A percentile compares a stretch with the other conserved stretches of the same genome.
Conservation (phyloP, 73 alveolate genomes). For the Tetrahymena thermophila region DNA sequence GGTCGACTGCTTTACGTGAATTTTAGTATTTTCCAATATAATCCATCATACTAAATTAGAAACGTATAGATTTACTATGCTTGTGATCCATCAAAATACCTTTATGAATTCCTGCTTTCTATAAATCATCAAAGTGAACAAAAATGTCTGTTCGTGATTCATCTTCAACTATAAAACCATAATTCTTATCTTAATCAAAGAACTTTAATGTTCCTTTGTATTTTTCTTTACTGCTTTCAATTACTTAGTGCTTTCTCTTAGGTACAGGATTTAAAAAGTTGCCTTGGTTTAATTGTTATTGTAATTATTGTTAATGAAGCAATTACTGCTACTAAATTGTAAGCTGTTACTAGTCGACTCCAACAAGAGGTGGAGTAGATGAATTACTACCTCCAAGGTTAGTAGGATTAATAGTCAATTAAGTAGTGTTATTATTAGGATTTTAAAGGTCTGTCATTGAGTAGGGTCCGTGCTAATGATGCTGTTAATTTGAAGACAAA, state of each 20-base stretch:
- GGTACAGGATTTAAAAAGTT: neutral
- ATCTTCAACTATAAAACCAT: conserved; percentile 65
- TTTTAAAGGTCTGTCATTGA: neutral
- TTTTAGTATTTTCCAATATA: conserved; percentile 68
- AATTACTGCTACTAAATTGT: neutral
- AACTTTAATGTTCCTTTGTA: conserved; percentile 61
- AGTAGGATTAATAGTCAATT: neutral
- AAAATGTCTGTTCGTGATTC: conserved; percentile 57
- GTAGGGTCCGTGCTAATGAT: neutral
- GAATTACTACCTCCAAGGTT: neutral
- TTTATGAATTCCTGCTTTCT: conserved; percentile 57
- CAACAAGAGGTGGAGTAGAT: neutral
- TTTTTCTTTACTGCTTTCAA: neutral
- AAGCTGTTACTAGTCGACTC: neutral
- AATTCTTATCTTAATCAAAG: conserved; percentile 63
- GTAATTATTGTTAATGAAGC: neutral
- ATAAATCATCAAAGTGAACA: conserved; percentile 68
- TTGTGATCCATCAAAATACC: neutral
- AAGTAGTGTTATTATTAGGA: neutral
- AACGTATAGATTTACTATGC: conserved; percentile 26
- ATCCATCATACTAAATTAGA: conserved; percentile 55
- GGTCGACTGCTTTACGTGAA: conserved; percentile 67
- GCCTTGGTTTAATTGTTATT: neutral
- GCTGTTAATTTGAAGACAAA: neutral
- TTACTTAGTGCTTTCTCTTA: neutral